phyloP scores from a whole-genome alignment of 345 rosid genomes.

The Nasturtium officinale region DNA sequence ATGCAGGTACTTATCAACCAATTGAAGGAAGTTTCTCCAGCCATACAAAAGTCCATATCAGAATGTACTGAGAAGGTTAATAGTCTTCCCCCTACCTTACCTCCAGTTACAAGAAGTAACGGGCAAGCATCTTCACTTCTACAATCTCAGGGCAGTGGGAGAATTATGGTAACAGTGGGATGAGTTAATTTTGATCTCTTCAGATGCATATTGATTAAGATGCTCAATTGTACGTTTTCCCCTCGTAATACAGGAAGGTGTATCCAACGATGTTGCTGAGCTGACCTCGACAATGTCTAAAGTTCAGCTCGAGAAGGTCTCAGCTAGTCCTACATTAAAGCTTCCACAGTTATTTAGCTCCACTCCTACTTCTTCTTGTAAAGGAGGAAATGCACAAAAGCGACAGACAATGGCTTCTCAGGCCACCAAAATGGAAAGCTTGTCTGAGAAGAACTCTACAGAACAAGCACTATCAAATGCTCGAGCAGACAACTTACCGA shows the following conservation, averaged over 20 bases:
- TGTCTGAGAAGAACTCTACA: slow-evolving; percentile 57
- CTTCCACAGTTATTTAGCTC: slow-evolving; percentile 91
- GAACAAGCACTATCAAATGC: slow-evolving; percentile 58
- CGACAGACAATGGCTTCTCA: slow-evolving; percentile 60
- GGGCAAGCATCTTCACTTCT: slow-evolving; percentile 63
- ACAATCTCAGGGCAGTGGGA: slow-evolving; percentile 80
- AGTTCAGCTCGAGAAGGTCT: slow-evolving; percentile 78
- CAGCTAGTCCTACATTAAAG: slow-evolving; percentile 75
- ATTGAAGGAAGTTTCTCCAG: slow-evolving; percentile 86
- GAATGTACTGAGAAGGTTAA: slow-evolving; percentile 81
- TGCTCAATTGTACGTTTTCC: not conserved
- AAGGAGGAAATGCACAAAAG: slow-evolving; percentile 75
- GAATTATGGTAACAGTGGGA: slow-evolving; percentile 55
- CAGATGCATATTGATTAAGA: slow-evolving; percentile 11
- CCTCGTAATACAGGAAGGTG: slow-evolving; percentile 62
- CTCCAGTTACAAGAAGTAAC: slow-evolving; percentile 60
- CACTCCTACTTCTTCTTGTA: slow-evolving; percentile 91
- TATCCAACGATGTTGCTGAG: slow-evolving; percentile 69
- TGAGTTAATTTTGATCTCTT: slow-evolving; percentile 1
- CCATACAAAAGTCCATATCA: slow-evolving; percentile 82
- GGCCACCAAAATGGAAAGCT: slow-evolving; percentile 61
- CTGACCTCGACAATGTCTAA: slow-evolving; percentile 68
- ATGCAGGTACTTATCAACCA: slow-evolving; percentile 91
- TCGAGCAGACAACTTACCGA: slow-evolving; percentile 53
- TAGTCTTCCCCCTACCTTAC: slow-evolving; percentile 66